Conservation (phyloP, 2,329 filamentous ascomycete species). For the Beauveria bassiana region DNA sequence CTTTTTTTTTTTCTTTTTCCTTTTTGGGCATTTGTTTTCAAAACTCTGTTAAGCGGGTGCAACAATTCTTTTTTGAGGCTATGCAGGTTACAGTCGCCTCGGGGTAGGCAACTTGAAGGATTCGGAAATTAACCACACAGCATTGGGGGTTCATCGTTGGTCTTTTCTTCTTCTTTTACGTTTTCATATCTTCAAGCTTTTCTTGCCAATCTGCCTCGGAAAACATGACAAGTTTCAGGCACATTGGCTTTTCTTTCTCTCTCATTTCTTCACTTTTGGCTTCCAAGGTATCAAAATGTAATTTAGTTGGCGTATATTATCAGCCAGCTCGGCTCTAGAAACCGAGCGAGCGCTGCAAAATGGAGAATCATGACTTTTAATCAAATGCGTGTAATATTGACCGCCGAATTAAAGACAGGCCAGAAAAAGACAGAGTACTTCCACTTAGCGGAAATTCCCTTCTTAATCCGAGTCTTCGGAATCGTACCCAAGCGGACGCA, state of each 20-base stretch:
- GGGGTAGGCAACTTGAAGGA: neutral
- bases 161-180: neutral
- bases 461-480: neutral
- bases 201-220: neutral
- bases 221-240: neutral
- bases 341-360: neutral
- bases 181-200: neutral
- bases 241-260: neutral
- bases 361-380: neutral
- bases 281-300: slow-evolving; percentile 1
- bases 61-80: neutral
- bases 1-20: neutral
- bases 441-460: too few relatives aligned
- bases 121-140: neutral
- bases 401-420: too few relatives aligned
- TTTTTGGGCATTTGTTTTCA: neutral
- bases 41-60: slow-evolving; percentile 1
- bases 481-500: neutral
- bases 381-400: neutral
- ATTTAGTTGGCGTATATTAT: slow-evolving; percentile 1
- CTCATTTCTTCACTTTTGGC: neutral
- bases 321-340: neutral
- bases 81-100: neutral
- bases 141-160: neutral
- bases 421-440: too few relatives aligned